phyloP scores from a whole-genome alignment of 768 basidiomycete genomes.

The Sistotremastrum suecicum region DNA sequence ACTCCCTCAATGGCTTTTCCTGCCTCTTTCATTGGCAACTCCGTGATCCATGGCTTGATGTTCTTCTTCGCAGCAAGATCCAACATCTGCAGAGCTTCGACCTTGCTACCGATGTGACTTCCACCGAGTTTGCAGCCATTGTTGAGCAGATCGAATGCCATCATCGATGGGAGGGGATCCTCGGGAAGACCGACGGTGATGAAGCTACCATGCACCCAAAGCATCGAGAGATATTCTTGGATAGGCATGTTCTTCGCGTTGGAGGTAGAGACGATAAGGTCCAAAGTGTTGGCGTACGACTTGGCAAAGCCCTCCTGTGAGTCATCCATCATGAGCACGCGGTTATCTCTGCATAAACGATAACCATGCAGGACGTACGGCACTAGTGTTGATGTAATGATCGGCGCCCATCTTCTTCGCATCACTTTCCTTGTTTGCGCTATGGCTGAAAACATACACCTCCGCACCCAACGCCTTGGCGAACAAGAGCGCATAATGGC shows the following conservation, averaged over 20 bases:
- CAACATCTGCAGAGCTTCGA: slow-evolving; percentile 26
- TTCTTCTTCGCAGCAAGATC: slow-evolving; percentile 24
- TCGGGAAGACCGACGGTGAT: slow-evolving; percentile 27
- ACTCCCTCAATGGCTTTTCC: slow-evolving; percentile 22
- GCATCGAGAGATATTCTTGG: slow-evolving; percentile 19
- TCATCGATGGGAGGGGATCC: slow-evolving; percentile 17
- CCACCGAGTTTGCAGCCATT: slow-evolving; percentile 13
- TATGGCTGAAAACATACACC: slow-evolving; percentile 26
- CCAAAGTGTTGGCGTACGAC: slow-evolving; percentile 20
- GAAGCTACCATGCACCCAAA: slow-evolving; percentile 21
- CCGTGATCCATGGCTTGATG: slow-evolving; percentile 20
- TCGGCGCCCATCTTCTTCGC: slow-evolving; percentile 25
- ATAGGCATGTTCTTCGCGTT: slow-evolving; percentile 20
- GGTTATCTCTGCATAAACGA: too few relatives aligned
- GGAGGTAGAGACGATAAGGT: slow-evolving; percentile 27
- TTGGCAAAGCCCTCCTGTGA: slow-evolving; percentile 9
- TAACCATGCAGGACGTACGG: not conserved
- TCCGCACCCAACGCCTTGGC: slow-evolving; percentile 28
- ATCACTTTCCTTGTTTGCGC: slow-evolving; percentile 22
- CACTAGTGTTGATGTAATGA: slow-evolving; percentile 21
- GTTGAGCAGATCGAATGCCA: slow-evolving; percentile 16
- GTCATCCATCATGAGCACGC: too few relatives aligned
- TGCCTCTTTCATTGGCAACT: slow-evolving; percentile 21
- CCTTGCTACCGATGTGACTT: slow-evolving; percentile 26
- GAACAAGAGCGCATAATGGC: slow-evolving; percentile 18